Evolutionary conservation across 139 green algal genomes (phyloP), one percentile per base, ranked within the genome.

Genomic region (Closterium sp.): DNA sequence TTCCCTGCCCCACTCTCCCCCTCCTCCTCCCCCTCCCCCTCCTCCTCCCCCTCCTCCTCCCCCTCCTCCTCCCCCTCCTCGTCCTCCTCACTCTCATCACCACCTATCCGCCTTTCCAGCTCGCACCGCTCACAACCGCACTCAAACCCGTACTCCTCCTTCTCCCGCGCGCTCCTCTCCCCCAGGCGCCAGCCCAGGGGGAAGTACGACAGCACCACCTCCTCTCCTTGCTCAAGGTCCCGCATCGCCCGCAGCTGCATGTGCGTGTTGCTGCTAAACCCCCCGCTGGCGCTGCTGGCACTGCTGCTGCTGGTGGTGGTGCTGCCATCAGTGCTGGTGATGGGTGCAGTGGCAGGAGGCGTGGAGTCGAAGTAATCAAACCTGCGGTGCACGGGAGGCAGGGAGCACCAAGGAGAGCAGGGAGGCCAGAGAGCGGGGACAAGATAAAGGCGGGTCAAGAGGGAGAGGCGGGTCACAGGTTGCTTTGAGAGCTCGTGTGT

Each of bases 141-240:
- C n/a, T 91, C 84, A 84, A 92, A 92, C 85, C 90, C 90, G 30
- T 92, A 92, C 90, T 92, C 90, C 17, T 92, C 90, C 0, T 4
- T 73, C 30, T 91, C 30, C 85, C 90, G 90, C 32, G 31, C n/a
- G 9, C 32, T 88, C 11, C 90, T 9, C 84, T 70, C 30, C n/a
- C 28, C 86, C 22, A 84, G 32, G n/a, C 86, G n/a, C 90, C 84
- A 90, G 9, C n/a, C 28, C 6, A 92, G 27, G 28, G 90, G 90
- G 90, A 92, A 92, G 86, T 92, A 92, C 22, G n/a, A 73, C 31
- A 91, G 9, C 27, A 29, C 28, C 22, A 92, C 22, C 84, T 92
- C 90, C 84, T 30, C 42, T 5, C 90, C 90, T 24, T 4, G 13
- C 27, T 30, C 24, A 19, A 92, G 24, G 31, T 92, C 90, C 27